Evolutionary conservation across 164 flowering plant genomes (phyloP).

Genomic region (Vitis rupestris): DNA sequence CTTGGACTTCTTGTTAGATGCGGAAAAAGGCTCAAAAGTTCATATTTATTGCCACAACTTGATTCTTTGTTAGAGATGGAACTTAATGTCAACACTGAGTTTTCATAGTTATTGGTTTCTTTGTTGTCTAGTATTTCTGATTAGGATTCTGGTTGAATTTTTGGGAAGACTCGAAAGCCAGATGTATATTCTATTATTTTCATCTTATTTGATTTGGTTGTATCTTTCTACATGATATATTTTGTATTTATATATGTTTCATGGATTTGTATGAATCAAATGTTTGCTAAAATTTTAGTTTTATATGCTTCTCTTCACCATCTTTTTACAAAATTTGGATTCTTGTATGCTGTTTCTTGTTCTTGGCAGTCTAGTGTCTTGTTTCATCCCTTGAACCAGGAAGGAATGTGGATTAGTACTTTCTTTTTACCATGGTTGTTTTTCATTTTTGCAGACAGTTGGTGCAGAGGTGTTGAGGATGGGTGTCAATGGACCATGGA

Average conservation of each 20-base stretch:
- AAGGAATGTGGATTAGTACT: not conserved
- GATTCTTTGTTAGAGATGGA: too few species aligned
- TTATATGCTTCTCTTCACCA: too few species aligned
- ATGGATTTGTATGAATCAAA: too few species aligned
- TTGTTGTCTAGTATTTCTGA: not conserved
- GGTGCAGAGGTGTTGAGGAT: constrained; percentile 76
- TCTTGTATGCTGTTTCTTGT: not conserved
- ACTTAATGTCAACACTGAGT: too few species aligned
- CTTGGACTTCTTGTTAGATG: too few species aligned
- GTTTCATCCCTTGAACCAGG: not conserved
- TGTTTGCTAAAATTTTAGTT: too few species aligned
- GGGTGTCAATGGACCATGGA: constrained; percentile 90
- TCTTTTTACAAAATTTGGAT: too few species aligned
- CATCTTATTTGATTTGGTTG: too few species aligned
- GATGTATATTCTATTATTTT: too few species aligned
- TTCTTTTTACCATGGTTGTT: not conserved
- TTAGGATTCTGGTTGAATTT: not conserved
- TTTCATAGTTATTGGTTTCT: not conserved
- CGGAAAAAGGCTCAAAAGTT: too few species aligned
- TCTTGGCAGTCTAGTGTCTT: not conserved
- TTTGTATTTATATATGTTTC: too few species aligned
- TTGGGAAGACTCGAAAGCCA: not conserved
- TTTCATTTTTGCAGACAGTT: constrained; percentile 53
- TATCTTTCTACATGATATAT: not conserved
- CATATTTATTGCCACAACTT: too few species aligned